phyloP scores from a whole-genome alignment of 371 early-diverging fungal species.

The Circinella minor region DNA sequence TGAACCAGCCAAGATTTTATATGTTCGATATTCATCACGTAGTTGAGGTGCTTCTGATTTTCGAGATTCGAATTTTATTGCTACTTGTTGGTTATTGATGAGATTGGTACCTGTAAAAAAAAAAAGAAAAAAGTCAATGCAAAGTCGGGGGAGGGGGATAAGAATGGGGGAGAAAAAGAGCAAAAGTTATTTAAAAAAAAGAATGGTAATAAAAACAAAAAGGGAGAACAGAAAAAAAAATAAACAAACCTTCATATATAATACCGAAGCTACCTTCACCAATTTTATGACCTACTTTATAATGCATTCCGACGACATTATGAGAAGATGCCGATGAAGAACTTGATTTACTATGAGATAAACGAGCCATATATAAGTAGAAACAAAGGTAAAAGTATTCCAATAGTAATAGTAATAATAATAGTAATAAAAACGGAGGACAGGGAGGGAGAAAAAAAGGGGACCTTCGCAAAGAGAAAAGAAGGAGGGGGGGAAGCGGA shows the following conservation, averaged over 20 bases:
- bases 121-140: not conserved
- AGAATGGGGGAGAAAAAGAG: not conserved
- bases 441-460: not conserved
- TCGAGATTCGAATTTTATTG: conserved; percentile 83
- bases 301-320: conserved; percentile 87
- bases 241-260: conserved; percentile 84
- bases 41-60: conserved; percentile 87
- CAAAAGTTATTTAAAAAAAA: no score
- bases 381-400: not conserved
- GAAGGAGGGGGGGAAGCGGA: not conserved
- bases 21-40: conserved; percentile 83
- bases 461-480: no score
- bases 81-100: conserved; percentile 72
- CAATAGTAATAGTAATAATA: not conserved
- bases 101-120: conserved; percentile 54
- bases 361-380: conserved; percentile 2
- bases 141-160: not conserved
- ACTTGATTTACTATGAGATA: conserved; percentile 20
- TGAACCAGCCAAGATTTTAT: conserved; percentile 70
- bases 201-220: not conserved
- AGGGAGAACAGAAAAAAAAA: not conserved
- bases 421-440: not conserved
- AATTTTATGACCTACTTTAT: conserved; percentile 89
- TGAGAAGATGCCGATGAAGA: conserved; percentile 24
- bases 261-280: conserved; percentile 95